Conservation (phyloP, 2,329 filamentous ascomycete genomes). For the Pseudocercospora fuligena region DNA sequence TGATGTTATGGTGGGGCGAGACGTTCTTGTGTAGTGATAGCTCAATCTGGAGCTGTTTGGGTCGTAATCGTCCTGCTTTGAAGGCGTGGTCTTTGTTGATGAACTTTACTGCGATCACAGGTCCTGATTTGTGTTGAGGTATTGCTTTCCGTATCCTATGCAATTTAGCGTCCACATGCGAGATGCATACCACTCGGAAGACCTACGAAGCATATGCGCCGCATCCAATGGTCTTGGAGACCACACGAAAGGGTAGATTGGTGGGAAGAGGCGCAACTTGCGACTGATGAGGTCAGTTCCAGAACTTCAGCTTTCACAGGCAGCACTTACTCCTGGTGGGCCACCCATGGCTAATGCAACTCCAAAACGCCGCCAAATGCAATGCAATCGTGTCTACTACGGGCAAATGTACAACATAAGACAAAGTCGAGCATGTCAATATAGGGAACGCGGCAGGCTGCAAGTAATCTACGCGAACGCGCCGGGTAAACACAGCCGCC, state of each 20-base stretch:
- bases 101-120: conserved; percentile 96
- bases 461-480: conserved; percentile 11
- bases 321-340: conserved; percentile 37
- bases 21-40: conserved; percentile 87
- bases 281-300: conserved; percentile 59
- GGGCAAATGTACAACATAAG: not conserved
- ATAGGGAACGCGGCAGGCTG: conserved; percentile 2
- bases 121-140: conserved; percentile 69
- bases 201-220: conserved; percentile 95
- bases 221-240: conserved; percentile 95
- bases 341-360: conserved; percentile 28
- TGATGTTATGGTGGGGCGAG: conserved; percentile 83
- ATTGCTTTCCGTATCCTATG: conserved; percentile 88
- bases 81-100: conserved; percentile 97
- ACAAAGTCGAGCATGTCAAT: not conserved
- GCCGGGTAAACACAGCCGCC: conserved; percentile 10
- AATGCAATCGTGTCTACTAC: not conserved
- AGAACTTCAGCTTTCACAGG: not conserved
- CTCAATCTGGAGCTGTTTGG: conserved; percentile 90
- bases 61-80: conserved; percentile 82
- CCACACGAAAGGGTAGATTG: conserved; percentile 88
- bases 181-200: not conserved
- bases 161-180: not conserved
- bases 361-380: conserved; percentile 27
- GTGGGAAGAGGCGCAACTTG: conserved; percentile 84